Percentiles rank a stretch among this genome's conserved stretches.
These are phyloP conservation scores for Boletus sp. DNA, from an alignment of 768 basidiomycete genomes.

Conservation along the genomic window DNA sequence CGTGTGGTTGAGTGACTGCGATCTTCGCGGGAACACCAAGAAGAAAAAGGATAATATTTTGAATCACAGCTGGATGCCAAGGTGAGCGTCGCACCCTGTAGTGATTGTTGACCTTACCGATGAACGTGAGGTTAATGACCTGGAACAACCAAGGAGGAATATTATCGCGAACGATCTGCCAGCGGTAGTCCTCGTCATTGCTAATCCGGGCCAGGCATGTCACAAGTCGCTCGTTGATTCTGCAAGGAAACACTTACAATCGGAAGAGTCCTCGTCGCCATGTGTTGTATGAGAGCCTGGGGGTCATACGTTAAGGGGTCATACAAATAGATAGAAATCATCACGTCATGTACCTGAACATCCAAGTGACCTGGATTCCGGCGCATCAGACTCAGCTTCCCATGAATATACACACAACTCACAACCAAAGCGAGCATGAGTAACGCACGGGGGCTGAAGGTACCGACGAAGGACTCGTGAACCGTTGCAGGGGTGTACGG, in stretches of 20 bases:
- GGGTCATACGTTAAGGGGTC: conserved; percentile 20
- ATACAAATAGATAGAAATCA: conserved; percentile 5
- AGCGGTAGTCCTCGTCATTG: conserved; percentile 89
- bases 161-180: conserved; percentile 69
- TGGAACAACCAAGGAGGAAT: conserved; percentile 56
- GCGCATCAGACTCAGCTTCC: neutral
- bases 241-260: conserved; percentile 42
- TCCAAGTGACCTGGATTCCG: conserved; percentile 47
- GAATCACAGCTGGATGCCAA: conserved; percentile 50
- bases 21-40: conserved; percentile 61
- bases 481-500: conserved; percentile 56
- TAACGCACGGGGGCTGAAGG: conserved; percentile 66
- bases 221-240: neutral
- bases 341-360: conserved; percentile 45
- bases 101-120: conserved; percentile 42
- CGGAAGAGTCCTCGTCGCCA: conserved; percentile 78
- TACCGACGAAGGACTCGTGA: conserved; percentile 30
- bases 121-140: conserved; percentile 61
- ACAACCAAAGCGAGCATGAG: conserved; percentile 73
- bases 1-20: conserved; percentile 53
- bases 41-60: conserved; percentile 77
- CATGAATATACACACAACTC: conserved; percentile 17
- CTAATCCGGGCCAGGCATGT: conserved; percentile 33
- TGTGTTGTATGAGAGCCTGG: conserved; percentile 74
- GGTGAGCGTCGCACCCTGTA: neutral